A percentile compares a stretch with the other conserved stretches of the same genome.
These are phyloP conservation scores for Pseudomassariella vexata DNA, from an alignment of 2,329 filamentous ascomycete species.

Conservation along the genomic window DNA sequence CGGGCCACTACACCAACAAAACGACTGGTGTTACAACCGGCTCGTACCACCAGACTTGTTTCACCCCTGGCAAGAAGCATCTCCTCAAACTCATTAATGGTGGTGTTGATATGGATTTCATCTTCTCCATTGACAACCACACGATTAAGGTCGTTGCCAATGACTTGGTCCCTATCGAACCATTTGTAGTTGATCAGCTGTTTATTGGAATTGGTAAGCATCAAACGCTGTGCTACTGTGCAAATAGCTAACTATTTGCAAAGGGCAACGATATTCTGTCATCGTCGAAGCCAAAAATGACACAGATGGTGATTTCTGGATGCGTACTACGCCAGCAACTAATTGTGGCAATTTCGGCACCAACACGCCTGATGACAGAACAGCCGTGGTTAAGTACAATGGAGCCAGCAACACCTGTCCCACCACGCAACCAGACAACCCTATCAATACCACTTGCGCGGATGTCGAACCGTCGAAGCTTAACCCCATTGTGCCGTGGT, in stretches of 20 bases:
- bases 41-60: slow-evolving; percentile 20
- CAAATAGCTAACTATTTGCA: slow-evolving; percentile 29
- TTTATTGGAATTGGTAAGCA: slow-evolving; percentile 35
- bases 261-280: slow-evolving; percentile 22
- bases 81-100: slow-evolving; percentile 38
- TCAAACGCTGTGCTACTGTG: too few relatives aligned
- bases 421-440: background rate
- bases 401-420: background rate
- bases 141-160: slow-evolving; percentile 38
- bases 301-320: slow-evolving; percentile 16
- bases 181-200: slow-evolving; percentile 40
- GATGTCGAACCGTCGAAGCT: slow-evolving; percentile 10
- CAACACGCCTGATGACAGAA: slow-evolving; percentile 11
- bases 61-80: slow-evolving; percentile 32
- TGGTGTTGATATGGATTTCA: slow-evolving; percentile 35
- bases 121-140: slow-evolving; percentile 41
- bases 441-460: slow-evolving; percentile 5
- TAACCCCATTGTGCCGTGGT: slow-evolving; percentile 14
- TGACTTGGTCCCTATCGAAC: slow-evolving; percentile 41
- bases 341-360: slow-evolving; percentile 9
- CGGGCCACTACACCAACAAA: slow-evolving; percentile 9
- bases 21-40: slow-evolving; percentile 8
- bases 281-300: slow-evolving; percentile 16
- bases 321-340: slow-evolving; percentile 17
- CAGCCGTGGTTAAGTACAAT: slow-evolving; percentile 21